phyloP scores from a whole-genome alignment of 192 early-diverging fungal species.

The Dimargaris xerosporica region DNA sequence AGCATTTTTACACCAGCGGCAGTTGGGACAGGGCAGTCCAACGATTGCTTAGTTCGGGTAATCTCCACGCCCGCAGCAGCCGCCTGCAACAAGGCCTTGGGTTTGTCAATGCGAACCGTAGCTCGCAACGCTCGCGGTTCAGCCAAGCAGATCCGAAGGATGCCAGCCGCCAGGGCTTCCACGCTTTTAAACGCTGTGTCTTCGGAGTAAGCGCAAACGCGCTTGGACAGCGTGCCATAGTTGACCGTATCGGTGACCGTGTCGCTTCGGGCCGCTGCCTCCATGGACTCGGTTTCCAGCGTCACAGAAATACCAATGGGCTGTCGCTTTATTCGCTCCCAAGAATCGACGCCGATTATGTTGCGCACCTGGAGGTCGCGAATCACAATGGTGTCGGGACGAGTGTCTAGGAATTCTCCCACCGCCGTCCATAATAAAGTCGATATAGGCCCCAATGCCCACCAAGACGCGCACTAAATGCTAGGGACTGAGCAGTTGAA shows the following conservation, averaged over 20 bases:
- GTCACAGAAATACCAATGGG: conserved; percentile 68
- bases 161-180: conserved; percentile 50
- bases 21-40: conserved; percentile 5
- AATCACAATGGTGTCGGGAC: conserved; percentile 47
- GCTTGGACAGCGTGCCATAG: conserved; percentile 67
- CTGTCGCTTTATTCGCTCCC: conserved; percentile 79
- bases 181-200: conserved; percentile 50
- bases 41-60: conserved; percentile 49
- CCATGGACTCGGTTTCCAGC: conserved; percentile 52
- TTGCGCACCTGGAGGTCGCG: conserved; percentile 66
- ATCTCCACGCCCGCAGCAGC: conserved; percentile 77
- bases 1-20: neutral
- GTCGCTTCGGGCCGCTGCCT: conserved; percentile 63
- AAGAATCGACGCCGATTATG: conserved; percentile 81
- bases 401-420: too few species aligned
- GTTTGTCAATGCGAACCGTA: conserved; percentile 63
- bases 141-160: conserved; percentile 40
- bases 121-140: conserved; percentile 50
- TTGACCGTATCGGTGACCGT: conserved; percentile 65
- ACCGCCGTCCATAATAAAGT: too few species aligned
- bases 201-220: conserved; percentile 61
- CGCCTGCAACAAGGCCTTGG: conserved; percentile 81
- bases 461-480: too few species aligned
- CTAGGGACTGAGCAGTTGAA: too few species aligned
- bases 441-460: too few species aligned